Conservation (phyloP, 345 rosid genomes). For the Aquilaria sinensis region DNA sequence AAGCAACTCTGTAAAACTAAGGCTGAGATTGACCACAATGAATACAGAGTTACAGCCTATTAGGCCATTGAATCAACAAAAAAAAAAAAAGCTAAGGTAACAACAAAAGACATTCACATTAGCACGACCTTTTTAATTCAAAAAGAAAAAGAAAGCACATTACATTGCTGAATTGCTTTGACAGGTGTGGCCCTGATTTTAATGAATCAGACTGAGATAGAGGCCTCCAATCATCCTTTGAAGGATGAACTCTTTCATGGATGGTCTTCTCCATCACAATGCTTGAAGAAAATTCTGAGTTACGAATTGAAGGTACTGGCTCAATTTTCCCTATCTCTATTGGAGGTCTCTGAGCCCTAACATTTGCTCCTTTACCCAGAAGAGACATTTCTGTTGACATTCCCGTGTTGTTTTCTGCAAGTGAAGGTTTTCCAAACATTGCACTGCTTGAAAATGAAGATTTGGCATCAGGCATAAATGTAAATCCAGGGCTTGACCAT, state of each 20-base stretch:
- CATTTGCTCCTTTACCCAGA: conserved; percentile 27
- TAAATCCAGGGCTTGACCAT: conserved; percentile 32
- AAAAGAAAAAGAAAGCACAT: conserved; percentile 12
- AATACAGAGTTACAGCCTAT: too few species aligned
- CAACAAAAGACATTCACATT: not conserved
- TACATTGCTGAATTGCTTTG: conserved; percentile 79
- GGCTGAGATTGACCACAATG: too few species aligned
- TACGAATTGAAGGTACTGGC: conserved; percentile 47
- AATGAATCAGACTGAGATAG: conserved; percentile 26
- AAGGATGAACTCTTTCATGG: conserved; percentile 26
- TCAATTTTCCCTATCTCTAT: conserved; percentile 43
- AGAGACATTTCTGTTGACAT: conserved; percentile 21
- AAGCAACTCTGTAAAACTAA: too few species aligned
- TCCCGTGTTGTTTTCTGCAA: conserved; percentile 25
- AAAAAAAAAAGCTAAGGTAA: not conserved
- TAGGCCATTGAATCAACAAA: too few species aligned
- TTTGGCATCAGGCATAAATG: conserved; percentile 24
- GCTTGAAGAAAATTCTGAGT: conserved; percentile 41
- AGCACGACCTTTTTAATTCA: not conserved
- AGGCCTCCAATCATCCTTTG: conserved; percentile 34
- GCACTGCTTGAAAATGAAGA: conserved; percentile 17
- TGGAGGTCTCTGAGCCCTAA: conserved; percentile 23
- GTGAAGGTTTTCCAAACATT: conserved; percentile 35
- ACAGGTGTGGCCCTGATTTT: conserved; percentile 49
- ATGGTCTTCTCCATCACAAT: conserved; percentile 44